phyloP scores from a whole-genome alignment of 768 basidiomycete genomes.

The Paxillus ammoniavirescens region DNA sequence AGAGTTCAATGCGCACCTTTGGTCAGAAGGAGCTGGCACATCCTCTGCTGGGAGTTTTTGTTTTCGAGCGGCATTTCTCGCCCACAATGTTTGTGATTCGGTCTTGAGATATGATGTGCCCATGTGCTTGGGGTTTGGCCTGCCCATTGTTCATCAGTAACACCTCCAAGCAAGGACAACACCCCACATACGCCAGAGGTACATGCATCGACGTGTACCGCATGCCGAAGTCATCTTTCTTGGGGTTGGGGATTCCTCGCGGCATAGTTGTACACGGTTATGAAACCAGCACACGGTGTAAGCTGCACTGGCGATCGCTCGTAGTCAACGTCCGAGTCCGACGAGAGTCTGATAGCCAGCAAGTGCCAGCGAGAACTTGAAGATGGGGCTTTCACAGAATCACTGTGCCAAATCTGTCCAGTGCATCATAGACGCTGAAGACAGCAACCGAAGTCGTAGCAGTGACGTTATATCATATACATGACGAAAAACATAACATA shows the following conservation, averaged over 20 bases:
- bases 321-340: too few species aligned
- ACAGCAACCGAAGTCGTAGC: not conserved
- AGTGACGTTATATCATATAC: not conserved
- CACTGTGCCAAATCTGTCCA: slow-evolving; percentile 12
- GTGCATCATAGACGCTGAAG: not conserved
- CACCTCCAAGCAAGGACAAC: not conserved
- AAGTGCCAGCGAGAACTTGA: not conserved
- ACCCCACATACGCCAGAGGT: slow-evolving; percentile 59
- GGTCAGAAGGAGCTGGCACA: slow-evolving; percentile 36
- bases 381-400: not conserved
- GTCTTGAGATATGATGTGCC: slow-evolving; percentile 76
- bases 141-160: slow-evolving; percentile 28
- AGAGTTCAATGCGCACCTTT: slow-evolving; percentile 38
- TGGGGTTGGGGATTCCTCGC: slow-evolving; percentile 77
- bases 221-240: slow-evolving; percentile 79
- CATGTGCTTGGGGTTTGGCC: slow-evolving; percentile 79
- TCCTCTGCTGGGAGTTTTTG: slow-evolving; percentile 46
- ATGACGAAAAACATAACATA: not conserved
- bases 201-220: slow-evolving; percentile 81
- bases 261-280: slow-evolving; percentile 49
- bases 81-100: slow-evolving; percentile 73
- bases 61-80: slow-evolving; percentile 59
- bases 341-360: not conserved
- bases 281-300: not conserved
- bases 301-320: not conserved